These are phyloP conservation scores for Stachybotrys chartarum DNA, from an alignment of 2,329 filamentous ascomycete genomes.

Conservation along the genomic window DNA sequence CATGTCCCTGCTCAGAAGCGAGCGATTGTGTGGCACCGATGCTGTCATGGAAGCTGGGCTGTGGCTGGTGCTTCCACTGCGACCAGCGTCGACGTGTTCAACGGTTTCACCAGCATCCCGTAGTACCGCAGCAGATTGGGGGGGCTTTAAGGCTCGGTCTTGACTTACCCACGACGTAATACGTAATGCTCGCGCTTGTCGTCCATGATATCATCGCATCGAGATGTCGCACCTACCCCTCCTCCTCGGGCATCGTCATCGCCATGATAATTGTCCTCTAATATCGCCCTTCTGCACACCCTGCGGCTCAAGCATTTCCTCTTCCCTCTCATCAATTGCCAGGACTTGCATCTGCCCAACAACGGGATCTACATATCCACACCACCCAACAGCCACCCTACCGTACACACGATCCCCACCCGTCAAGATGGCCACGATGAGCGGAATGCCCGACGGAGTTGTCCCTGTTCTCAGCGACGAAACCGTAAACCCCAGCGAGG, in stretches of 20 bases:
- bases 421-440: constrained; percentile 4
- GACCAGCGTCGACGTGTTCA: too few relatives aligned
- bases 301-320: not conserved
- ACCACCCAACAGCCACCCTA: not conserved
- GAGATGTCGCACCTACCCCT: not conserved
- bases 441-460: constrained; percentile 3
- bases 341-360: not conserved
- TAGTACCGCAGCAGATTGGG: too few relatives aligned
- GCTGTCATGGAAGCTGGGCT: too few relatives aligned
- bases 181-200: not conserved
- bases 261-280: not conserved
- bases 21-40: too few relatives aligned
- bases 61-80: too few relatives aligned
- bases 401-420: not conserved
- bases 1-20: too few relatives aligned
- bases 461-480: constrained; percentile 5
- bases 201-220: not conserved
- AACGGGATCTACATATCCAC: not conserved
- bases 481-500: not conserved
- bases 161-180: not conserved
- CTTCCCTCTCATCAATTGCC: not conserved
- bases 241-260: not conserved
- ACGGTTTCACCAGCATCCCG: not conserved
- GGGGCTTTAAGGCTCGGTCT: not conserved
- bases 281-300: not conserved